These are phyloP conservation scores for Hibiscus trionum DNA, from an alignment of 345 rosid genomes.

Conservation along the genomic window DNA sequence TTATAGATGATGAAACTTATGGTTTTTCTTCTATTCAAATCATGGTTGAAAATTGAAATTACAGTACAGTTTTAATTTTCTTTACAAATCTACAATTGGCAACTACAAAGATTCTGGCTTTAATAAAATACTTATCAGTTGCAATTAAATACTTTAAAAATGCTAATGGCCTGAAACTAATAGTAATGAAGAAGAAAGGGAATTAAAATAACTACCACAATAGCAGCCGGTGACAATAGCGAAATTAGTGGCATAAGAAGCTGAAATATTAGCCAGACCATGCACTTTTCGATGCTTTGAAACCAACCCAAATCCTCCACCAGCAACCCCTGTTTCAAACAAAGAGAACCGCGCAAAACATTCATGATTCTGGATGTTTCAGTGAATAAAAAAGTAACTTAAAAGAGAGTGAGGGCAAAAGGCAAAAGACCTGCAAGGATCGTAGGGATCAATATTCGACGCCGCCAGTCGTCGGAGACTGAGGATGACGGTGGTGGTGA, in stretches of 20 bases:
- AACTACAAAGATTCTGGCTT: neutral
- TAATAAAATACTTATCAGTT: neutral
- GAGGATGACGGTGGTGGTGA: slow-evolving; percentile 24
- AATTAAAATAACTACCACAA: slow-evolving; percentile 32
- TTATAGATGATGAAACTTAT: neutral
- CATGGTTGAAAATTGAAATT: neutral
- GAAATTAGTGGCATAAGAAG: slow-evolving; percentile 55
- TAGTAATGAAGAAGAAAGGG: neutral
- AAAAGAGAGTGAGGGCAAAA: neutral
- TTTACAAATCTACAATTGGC: neutral
- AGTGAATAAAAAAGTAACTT: neutral
- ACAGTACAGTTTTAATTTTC: too few species aligned
- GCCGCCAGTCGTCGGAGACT: slow-evolving; percentile 43
- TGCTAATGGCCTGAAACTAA: neutral
- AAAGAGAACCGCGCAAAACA: neutral
- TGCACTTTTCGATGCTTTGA: slow-evolving; percentile 56
- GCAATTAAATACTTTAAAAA: neutral
- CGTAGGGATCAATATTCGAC: slow-evolving; percentile 48
- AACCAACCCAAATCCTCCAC: slow-evolving; percentile 67
- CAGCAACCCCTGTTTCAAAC: slow-evolving; percentile 39
- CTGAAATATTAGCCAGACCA: slow-evolving; percentile 52
- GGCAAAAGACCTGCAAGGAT: slow-evolving; percentile 50
- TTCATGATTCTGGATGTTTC: neutral
- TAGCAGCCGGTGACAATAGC: slow-evolving; percentile 69
- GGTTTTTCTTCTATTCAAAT: neutral